Evolutionary conservation across 108 stramenopile species (phyloP).

Genomic region (Pseudonitzschia pungens): DNA sequence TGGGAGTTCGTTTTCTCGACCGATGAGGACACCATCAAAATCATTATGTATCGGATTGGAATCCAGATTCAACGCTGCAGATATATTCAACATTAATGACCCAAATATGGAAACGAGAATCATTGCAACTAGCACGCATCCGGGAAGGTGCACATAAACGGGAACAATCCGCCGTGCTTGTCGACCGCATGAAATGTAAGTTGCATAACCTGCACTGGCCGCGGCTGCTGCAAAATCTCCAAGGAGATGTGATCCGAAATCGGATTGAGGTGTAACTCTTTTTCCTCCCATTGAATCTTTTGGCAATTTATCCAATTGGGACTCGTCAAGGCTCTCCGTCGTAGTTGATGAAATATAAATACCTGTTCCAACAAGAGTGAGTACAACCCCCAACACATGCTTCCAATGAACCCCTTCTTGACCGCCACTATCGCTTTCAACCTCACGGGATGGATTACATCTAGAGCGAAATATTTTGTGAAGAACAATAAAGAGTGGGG

Average conservation of each 20-base stretch:
- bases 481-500: constrained; percentile 7
- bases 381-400: constrained; percentile 1
- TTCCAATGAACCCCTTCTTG: constrained; percentile 5
- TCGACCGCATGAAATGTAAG: constrained; percentile 9
- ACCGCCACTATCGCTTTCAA: neutral
- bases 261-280: neutral
- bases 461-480: neutral
- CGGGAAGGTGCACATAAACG: constrained; percentile 5
- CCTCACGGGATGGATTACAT: neutral
- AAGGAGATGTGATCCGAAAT: neutral
- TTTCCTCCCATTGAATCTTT: neutral
- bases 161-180: constrained; percentile 5
- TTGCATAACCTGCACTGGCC: constrained; percentile 10
- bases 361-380: constrained; percentile 11
- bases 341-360: constrained; percentile 11
- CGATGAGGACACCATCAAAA: neutral
- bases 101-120: neutral
- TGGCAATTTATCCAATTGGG: neutral
- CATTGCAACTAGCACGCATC: neutral
- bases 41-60: neutral
- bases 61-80: too few relatives aligned
- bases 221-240: neutral
- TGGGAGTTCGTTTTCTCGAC: neutral
- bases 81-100: neutral
- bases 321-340: neutral